Conservation (phyloP, 345 rosid species). For the Cochlearia excelsa region DNA sequence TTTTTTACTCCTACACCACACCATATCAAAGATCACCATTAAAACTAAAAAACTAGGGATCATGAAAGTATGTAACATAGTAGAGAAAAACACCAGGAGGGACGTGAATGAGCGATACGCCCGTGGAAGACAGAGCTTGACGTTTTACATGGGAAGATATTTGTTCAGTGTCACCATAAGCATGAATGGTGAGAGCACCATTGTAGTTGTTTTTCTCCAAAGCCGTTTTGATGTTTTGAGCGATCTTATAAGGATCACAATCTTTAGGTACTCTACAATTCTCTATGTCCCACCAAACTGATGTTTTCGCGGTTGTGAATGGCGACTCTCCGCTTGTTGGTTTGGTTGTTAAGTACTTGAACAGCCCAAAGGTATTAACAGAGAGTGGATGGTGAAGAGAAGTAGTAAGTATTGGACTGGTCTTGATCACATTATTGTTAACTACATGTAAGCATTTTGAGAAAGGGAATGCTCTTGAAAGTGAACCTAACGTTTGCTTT, state of each 20-base stretch:
- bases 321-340: too few relatives aligned
- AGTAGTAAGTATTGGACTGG: too few relatives aligned
- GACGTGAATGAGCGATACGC: slow-evolving; percentile 73
- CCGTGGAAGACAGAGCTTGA: slow-evolving; percentile 81
- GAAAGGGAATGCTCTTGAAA: too few relatives aligned
- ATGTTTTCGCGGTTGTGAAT: slow-evolving; percentile 48
- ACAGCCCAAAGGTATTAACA: too few relatives aligned
- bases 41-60: neutral
- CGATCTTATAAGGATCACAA: slow-evolving; percentile 58
- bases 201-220: slow-evolving; percentile 54
- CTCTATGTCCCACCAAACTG: slow-evolving; percentile 96
- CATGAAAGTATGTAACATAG: neutral
- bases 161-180: slow-evolving; percentile 70
- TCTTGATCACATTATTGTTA: neutral
- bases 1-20: slow-evolving; percentile 64
- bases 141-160: slow-evolving; percentile 53
- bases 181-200: slow-evolving; percentile 77
- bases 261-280: slow-evolving; percentile 67
- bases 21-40: neutral
- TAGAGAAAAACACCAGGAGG: neutral
- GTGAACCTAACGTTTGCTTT: too few relatives aligned
- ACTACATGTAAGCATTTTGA: too few relatives aligned
- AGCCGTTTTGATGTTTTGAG: slow-evolving; percentile 68
- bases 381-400: too few relatives aligned
- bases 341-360: too few relatives aligned